Evolutionary conservation across 257 asterid species (phyloP).

Genomic region (Ligustrum vulgare): DNA sequence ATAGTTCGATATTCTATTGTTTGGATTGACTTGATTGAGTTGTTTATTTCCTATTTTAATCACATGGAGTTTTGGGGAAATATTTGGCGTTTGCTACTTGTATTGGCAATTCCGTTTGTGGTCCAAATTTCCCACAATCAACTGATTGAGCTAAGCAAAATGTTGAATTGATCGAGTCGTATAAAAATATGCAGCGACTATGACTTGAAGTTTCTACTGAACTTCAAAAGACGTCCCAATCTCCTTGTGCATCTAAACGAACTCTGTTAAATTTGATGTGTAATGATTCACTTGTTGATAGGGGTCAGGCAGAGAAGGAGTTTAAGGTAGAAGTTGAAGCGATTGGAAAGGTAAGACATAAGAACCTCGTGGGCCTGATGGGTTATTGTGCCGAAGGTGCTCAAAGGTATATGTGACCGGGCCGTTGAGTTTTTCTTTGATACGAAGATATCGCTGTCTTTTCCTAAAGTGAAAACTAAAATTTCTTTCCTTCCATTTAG

Average conservation of each 20-base stretch:
- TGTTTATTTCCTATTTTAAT: no score
- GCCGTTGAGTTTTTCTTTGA: slow-evolving; percentile 12
- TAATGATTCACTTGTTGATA: slow-evolving; percentile 27
- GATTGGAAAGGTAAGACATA: slow-evolving; percentile 96
- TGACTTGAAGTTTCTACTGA: background rate
- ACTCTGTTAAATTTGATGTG: slow-evolving; percentile 12
- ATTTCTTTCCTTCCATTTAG: slow-evolving; percentile 40
- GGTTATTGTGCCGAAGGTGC: slow-evolving; percentile 96
- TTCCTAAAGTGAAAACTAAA: slow-evolving; percentile 1
- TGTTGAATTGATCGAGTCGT: background rate
- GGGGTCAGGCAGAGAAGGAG: slow-evolving; percentile 99
- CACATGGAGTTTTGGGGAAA: no score
- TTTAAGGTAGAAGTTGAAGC: slow-evolving; percentile 99
- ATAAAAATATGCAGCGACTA: background rate
- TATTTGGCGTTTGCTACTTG: no score
- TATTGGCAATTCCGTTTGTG: no score
- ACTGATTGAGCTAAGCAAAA: slow-evolving; percentile 2
- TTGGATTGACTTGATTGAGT: no score
- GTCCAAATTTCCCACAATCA: no score
- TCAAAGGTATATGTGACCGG: slow-evolving; percentile 54
- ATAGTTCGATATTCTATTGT: no score
- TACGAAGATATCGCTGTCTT: background rate
- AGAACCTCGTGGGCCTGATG: slow-evolving; percentile 88
- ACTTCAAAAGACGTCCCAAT: background rate
- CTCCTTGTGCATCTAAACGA: background rate